Conservation (phyloP, 371 early-diverging fungal genomes). For the Syncephalastrum racemosum region DNA sequence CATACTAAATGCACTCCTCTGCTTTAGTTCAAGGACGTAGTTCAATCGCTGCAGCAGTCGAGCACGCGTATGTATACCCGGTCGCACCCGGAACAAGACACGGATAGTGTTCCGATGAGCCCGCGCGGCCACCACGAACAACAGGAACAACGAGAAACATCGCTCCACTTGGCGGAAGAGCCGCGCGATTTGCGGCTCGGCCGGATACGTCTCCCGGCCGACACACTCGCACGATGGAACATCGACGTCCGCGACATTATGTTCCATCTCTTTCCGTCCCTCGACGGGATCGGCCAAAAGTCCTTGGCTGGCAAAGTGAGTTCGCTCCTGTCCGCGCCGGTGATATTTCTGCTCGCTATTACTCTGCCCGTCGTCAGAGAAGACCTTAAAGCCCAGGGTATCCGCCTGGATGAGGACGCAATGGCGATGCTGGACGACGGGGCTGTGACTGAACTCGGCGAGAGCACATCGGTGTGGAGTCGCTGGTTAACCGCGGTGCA, state of each 20-base stretch:
- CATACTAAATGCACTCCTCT: background rate
- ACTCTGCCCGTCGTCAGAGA: slow-evolving; percentile 63
- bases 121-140: slow-evolving; percentile 1
- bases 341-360: slow-evolving; percentile 49
- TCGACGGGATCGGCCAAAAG: slow-evolving; percentile 50
- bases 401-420: slow-evolving; percentile 29
- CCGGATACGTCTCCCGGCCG: background rate
- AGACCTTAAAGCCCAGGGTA: slow-evolving; percentile 13
- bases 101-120: slow-evolving; percentile 9
- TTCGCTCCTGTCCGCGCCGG: slow-evolving; percentile 53
- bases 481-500: slow-evolving; percentile 53
- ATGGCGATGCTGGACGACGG: slow-evolving; percentile 26
- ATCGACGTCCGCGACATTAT: slow-evolving; percentile 12
- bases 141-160: background rate
- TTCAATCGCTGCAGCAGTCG: slow-evolving; percentile 41
- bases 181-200: background rate
- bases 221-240: background rate
- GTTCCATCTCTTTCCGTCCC: slow-evolving; percentile 53
- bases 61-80: slow-evolving; percentile 13
- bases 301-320: slow-evolving; percentile 52
- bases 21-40: slow-evolving; percentile 53
- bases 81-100: background rate
- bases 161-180: background rate
- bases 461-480: slow-evolving; percentile 28
- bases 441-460: slow-evolving; percentile 14